Percentiles rank a stretch among this genome's conserved stretches.
These are phyloP conservation scores for Diplodia intermedia DNA, from an alignment of 2,329 filamentous ascomycete species.

Conservation along the genomic window DNA sequence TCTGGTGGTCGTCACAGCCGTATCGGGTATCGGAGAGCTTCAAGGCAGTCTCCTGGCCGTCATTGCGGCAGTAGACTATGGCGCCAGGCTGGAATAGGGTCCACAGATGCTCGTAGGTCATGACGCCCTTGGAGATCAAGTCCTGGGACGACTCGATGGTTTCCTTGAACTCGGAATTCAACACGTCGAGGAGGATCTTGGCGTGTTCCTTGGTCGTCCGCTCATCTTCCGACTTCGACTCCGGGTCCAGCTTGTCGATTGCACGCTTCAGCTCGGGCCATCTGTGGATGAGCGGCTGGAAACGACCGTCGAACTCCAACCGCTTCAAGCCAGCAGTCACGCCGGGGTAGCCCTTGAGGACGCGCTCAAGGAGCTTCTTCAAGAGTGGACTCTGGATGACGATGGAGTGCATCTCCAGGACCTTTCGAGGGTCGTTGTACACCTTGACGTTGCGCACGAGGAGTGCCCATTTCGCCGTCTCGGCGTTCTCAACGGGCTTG, in stretches of 20 bases:
- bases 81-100: constrained; percentile 52
- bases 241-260: constrained; percentile 24
- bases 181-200: constrained; percentile 47
- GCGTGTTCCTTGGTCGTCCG: constrained; percentile 49
- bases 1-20: constrained; percentile 44
- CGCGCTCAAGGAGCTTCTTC: constrained; percentile 61
- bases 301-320: constrained; percentile 66
- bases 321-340: constrained; percentile 66
- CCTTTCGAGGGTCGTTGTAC: constrained; percentile 61
- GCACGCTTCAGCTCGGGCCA: constrained; percentile 55
- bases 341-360: constrained; percentile 66
- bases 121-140: constrained; percentile 49
- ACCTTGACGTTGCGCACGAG: constrained; percentile 60
- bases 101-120: constrained; percentile 54
- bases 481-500: constrained; percentile 64
- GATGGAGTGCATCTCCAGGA: constrained; percentile 67
- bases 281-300: constrained; percentile 70
- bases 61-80: constrained; percentile 43
- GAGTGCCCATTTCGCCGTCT: constrained; percentile 65
- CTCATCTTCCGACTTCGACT: constrained; percentile 38
- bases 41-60: constrained; percentile 47
- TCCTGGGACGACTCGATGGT: constrained; percentile 52
- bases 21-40: constrained; percentile 43
- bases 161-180: constrained; percentile 52
- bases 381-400: constrained; percentile 69